Evolutionary conservation across 352 stramenopile genomes (phyloP), one percentile per base, ranked within the genome.

Genomic region (Phytophthora idaei): DNA sequence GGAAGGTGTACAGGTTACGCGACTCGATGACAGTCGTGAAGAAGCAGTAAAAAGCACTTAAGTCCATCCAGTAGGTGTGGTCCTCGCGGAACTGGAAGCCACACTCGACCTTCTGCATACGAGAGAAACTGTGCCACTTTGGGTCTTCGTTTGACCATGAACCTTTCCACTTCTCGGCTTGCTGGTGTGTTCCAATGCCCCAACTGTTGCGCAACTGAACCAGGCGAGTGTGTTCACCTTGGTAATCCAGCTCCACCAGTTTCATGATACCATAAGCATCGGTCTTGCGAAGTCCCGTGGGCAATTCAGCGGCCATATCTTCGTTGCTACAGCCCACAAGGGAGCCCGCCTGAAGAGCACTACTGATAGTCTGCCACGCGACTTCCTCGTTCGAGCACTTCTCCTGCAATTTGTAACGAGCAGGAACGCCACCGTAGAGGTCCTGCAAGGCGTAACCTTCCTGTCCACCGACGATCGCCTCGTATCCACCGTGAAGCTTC

Each of bases 401-500:
- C 36, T 92, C 83, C 21, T 90, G 83, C 12, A 92, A 71, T 36
- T 85, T 89, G 69, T 84, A 91, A 14, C 74, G 87, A 17, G 70
- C 47, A 27, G 87, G 84, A 7, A 94, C 74, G n/a, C 84, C 85
- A 41, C 87, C 87, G 27, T 81, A 94, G 1, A 95, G 58, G 55
- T 95, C 87, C 51, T 95, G 85, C 29, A 95, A 72, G 25, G 71
- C 83, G 41, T 89, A 89, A 1, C 79, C 65, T 39, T 95, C 87
- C 59, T 95, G 89, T 11, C 93, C 94, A 45, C 93, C 92, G 17
- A 96, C 78, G 47, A 98, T 92, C 4, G 77, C 72, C 41, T 93
- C 87, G 71, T 98, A 98, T 29, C 82, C 90, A 34, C 94, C 94
- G 67, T 95, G 89, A 31, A 97, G 84, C 62, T 98, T 98, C 1